Evolutionary conservation across 2,329 filamentous ascomycete species (phyloP), one percentile per base, ranked within the genome.

Genomic region (Pleurostoma richardsiae): DNA sequence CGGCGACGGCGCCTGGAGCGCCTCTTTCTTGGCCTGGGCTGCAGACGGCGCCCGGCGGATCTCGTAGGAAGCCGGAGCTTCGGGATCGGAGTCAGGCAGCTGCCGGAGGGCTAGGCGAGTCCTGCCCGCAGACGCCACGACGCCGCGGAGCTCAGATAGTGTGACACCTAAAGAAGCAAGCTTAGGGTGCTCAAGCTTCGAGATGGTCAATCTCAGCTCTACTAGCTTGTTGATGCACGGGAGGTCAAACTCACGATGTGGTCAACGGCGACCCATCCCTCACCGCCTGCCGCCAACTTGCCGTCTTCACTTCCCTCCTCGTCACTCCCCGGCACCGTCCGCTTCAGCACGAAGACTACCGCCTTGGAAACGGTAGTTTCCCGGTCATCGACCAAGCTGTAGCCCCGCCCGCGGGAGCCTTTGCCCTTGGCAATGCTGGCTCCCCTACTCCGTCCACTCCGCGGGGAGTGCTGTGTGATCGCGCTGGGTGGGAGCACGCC

Each of bases 341-440:
- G 61, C 58, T 70, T 71, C 44, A 73, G 53, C 29, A 71, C 62
- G 50, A 68, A 70, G 44, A 59, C 58, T 29, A 73, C 53, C 27
- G 69, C 69, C 57, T 71, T 71, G 51, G 63, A 60, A 43, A 72
- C 59, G 46, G 61, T 59, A 6, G 57, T 58, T 43, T 72, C 68
- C 41, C 65, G 59, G 42, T 71, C 67, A 47, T 71, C 68, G 10
- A 68, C 59, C 29, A 71, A 57, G 48, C 63, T 67, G 59, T 72
- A 72, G 10, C 66, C 62, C 19, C 66, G 61, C 10, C 63, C 62
- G 30, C 62, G 54, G 41, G 52, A 54, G 31, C 50, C 55, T 53
- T 69, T 70, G 43, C 60, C 63, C 59, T 66, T 60, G 43, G 36
- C 38, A 55, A 71, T 46, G 56, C 64, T 59, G 64, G 68, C 54